These are phyloP conservation scores for Candida gigantensis DNA, from an alignment of 1,139 yeast genomes.

Conservation along the genomic window DNA sequence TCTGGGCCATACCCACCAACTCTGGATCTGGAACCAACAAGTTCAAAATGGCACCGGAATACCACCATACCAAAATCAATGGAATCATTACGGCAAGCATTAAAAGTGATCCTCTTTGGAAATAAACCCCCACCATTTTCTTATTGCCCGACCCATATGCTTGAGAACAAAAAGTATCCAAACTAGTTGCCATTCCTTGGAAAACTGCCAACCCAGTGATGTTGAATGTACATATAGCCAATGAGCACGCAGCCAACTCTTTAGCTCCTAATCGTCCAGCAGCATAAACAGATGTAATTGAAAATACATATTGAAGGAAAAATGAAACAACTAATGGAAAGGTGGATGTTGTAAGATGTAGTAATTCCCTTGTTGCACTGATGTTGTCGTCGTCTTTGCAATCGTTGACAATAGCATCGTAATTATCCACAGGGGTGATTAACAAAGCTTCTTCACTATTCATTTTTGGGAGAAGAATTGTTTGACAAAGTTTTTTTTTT, in stretches of 20 bases:
- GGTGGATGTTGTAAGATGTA: slow-evolving; percentile 37
- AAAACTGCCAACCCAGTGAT: slow-evolving; percentile 49
- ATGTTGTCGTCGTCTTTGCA: slow-evolving; percentile 9
- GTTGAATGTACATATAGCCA: slow-evolving; percentile 51
- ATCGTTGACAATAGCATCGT: slow-evolving; percentile 17
- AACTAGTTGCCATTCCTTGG: slow-evolving; percentile 56
- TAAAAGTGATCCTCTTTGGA: slow-evolving; percentile 42
- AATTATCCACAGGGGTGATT: slow-evolving; percentile 27
- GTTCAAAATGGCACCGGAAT: slow-evolving; percentile 28
- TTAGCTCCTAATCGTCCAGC: slow-evolving; percentile 49
- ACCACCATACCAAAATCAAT: slow-evolving; percentile 44
- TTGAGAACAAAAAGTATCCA: slow-evolving; percentile 56
- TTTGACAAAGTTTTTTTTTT: neutral
- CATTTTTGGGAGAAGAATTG: slow-evolving; percentile 22
- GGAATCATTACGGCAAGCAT: slow-evolving; percentile 34
- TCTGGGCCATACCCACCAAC: slow-evolving; percentile 33
- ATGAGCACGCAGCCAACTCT: slow-evolving; percentile 51
- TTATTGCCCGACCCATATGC: slow-evolving; percentile 46
- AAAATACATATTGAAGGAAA: slow-evolving; percentile 49
- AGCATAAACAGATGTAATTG: slow-evolving; percentile 50
- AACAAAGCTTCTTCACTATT: slow-evolving; percentile 35
- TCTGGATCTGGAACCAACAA: slow-evolving; percentile 33
- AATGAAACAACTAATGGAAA: slow-evolving; percentile 50
- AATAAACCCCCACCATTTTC: slow-evolving; percentile 37
- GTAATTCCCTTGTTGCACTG: slow-evolving; percentile 24